Percentiles rank a stretch among this genome's conserved stretches.
phyloP scores from a whole-genome alignment of 371 early-diverging fungal genomes.

The Antonospora locustae region DNA sequence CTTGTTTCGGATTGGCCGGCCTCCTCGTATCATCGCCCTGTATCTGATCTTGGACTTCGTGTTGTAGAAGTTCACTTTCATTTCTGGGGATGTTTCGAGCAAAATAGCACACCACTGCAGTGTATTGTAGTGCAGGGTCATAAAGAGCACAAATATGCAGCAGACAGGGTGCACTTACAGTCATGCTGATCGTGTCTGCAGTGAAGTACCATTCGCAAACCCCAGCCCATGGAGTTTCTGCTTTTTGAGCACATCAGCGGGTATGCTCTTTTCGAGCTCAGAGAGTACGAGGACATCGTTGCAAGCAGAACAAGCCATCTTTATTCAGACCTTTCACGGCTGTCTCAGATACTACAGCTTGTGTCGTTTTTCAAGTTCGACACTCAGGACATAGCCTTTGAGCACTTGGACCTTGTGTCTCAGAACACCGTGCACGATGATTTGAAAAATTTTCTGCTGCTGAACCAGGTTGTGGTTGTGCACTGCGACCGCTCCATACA shows the following conservation, averaged over 20 bases:
- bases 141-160: too few species aligned
- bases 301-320: not conserved
- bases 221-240: slow-evolving; percentile 23
- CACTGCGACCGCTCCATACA: slow-evolving; percentile 33
- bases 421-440: not conserved
- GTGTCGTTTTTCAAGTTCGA: slow-evolving; percentile 2
- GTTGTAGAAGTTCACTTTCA: slow-evolving; percentile 52
- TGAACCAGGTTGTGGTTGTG: slow-evolving; percentile 33
- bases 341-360: slow-evolving; percentile 24
- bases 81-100: too few species aligned
- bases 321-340: slow-evolving; percentile 25
- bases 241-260: slow-evolving; percentile 40
- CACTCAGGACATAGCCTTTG: not conserved
- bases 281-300: slow-evolving; percentile 20
- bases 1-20: slow-evolving; percentile 67
- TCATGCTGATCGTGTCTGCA: too few species aligned
- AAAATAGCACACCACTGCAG: too few species aligned
- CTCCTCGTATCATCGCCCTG: slow-evolving; percentile 47
- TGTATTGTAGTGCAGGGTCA: too few species aligned
- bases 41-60: slow-evolving; percentile 51
- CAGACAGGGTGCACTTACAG: too few species aligned
- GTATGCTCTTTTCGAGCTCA: slow-evolving; percentile 37
- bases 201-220: too few species aligned
- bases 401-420: not conserved
- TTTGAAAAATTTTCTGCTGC: slow-evolving; percentile 29